Evolutionary conservation across 2,329 filamentous ascomycete genomes (phyloP), one percentile per base, ranked within the genome.

Genomic region (Nemania diffusa): DNA sequence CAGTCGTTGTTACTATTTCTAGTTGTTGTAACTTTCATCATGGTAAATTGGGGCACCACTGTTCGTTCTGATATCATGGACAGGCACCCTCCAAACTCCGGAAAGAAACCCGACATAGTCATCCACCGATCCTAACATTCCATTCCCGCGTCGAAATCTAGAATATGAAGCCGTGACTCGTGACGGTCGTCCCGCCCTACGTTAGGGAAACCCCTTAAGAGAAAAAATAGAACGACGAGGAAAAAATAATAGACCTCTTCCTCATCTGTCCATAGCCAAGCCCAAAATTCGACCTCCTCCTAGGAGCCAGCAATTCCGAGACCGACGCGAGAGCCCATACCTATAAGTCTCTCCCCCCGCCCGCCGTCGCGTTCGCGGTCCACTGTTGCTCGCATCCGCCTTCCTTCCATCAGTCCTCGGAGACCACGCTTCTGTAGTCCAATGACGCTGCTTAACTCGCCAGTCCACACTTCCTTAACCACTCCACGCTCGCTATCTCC

Each of bases 401-500:
- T 84, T 3, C 95, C 95, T 79, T 98, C 96, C 96, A 99, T 98
- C 72, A 99, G 79, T 0, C 96, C 96, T 66, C 95, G 86, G 40
- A 99, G 79, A 0, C 96, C 96, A 61, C 96, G 87, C 83, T 99
- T 99, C 83, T 99, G 96, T 71, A 99, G 78, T 0, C 96, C 96
- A 72, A 99, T 97, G 2, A 98, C 95, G 56, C 93, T 93, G 81
- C 92, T 94, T 37, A 95, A 79, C 81, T 97, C 88, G 65, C 91
- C 90, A 74, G 87, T 83, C 95, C 96, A 99, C 0, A 95, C 84
- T 71, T 94, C 91, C 15, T 87, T 81, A 15, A 84, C 79, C 2
- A 70, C 79, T 42, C 79, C 82, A 27, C 80, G 79, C 76, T 80
- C 73, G 73, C 75, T 72, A 75, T 80, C 70, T 75, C 71, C 73